Evolutionary conservation across 2,329 filamentous ascomycete genomes (phyloP), one percentile per base, ranked within the genome.

Genomic region (Exophiala oligosperma): DNA sequence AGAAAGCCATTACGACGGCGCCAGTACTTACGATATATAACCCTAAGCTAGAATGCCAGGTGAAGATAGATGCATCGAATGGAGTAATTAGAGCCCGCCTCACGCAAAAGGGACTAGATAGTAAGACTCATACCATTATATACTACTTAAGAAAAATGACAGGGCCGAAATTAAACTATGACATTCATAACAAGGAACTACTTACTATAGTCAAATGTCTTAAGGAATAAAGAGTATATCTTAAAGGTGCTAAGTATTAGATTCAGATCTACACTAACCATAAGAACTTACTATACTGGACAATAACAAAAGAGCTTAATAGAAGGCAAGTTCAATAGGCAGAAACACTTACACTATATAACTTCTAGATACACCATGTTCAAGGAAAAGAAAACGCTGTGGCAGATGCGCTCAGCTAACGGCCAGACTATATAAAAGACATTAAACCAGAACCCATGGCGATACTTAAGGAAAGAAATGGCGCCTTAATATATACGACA

Each of bases 101-200:
- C 7, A 59, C 17, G 17, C 11, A 41, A 12, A 8, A 54, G 32
- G 56, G 57, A 54, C 44, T 28, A 41, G 54, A 37, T 17, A 17
- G 17, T 17, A 17, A 17, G 17, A 17, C 17, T 17, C 17, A 17
- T 17, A 24, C 28, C 4, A 28, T 24, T 11, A 28, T 28, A 28
- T 24, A 47, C 11, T 24, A 9, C 12, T 47, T 47, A 47, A 28
- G 12, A 11, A 47, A 28, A 12, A 28, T 28, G 12, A 47, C 14
- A 14, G 23, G 14, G 23, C 6, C 23, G 4, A 24, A 28, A 11
- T 12, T 47, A 23, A 47, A 24, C 6, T 47, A 47, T 6, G 12
- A 60, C 12, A 62, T 62, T 35, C 55, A 63, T 23, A 37, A 68
- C 59, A 61, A 65, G 41, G 54, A 68, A 55, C 37, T 68, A 40